Percentiles rank a stretch among this genome's conserved stretches.
These are phyloP conservation scores for Yamadazyma dushanensis DNA, from an alignment of 1,139 yeast genomes.

Conservation along the genomic window DNA sequence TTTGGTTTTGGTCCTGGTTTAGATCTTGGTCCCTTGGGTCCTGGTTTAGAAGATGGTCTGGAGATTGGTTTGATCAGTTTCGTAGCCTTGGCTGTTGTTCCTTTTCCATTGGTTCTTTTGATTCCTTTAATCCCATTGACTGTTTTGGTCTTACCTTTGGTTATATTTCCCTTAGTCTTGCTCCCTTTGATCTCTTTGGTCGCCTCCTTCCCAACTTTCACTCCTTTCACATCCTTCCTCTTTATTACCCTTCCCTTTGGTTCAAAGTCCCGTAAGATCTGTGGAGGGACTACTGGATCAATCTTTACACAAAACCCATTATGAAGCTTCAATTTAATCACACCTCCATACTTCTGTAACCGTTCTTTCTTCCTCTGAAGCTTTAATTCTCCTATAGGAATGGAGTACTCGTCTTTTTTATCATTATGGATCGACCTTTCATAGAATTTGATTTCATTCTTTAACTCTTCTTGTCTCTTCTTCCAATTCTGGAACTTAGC, in stretches of 20 bases:
- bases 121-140: too few species aligned
- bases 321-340: conserved; percentile 25
- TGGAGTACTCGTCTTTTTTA: conserved; percentile 20
- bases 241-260: not conserved
- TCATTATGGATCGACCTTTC: conserved; percentile 15
- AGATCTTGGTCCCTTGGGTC: too few species aligned
- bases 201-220: too few species aligned
- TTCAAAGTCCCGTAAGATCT: not conserved
- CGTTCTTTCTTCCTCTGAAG: conserved; percentile 22
- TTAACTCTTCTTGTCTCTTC: conserved; percentile 28
- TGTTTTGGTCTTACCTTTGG: too few species aligned
- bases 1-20: too few species aligned
- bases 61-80: too few species aligned
- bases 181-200: too few species aligned
- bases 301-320: conserved; percentile 31
- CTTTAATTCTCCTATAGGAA: conserved; percentile 20
- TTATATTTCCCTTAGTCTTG: too few species aligned
- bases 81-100: too few species aligned
- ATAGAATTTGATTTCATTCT: conserved; percentile 25
- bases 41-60: too few species aligned
- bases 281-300: conserved; percentile 33
- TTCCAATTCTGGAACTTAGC: conserved; percentile 49
- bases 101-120: too few species aligned
- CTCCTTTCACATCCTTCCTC: not conserved
- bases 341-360: conserved; percentile 22